phyloP scores from a whole-genome alignment of 345 rosid species.

The Geranium rotundifolium region DNA sequence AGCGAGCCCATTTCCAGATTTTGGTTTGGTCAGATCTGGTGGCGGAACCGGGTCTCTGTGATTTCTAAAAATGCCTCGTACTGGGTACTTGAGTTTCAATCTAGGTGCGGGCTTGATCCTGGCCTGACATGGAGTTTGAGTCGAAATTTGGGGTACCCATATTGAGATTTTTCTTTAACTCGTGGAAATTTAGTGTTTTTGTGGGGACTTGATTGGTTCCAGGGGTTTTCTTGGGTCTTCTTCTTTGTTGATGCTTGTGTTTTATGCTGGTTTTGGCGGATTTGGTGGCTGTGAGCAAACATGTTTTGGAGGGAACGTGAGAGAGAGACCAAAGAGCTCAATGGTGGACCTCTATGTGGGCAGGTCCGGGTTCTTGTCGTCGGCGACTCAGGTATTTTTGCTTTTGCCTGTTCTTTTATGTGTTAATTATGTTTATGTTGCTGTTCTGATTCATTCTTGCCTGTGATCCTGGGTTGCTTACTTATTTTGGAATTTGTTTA shows the following conservation, averaged over 20 bases:
- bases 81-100: conserved; percentile 2
- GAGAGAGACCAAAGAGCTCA: conserved; percentile 68
- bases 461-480: background rate
- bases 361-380: conserved; percentile 96
- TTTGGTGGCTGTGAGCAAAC: conserved; percentile 3
- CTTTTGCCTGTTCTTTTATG: background rate
- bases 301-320: conserved; percentile 97
- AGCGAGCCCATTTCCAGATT: background rate
- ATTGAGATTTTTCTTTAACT: conserved; percentile 10
- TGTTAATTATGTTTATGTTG: background rate
- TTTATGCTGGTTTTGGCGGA: background rate
- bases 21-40: background rate
- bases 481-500: background rate
- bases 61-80: conserved; percentile 7
- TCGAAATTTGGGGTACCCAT: conserved; percentile 12
- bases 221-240: background rate
- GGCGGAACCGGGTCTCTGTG: background rate
- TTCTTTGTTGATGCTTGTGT: background rate
- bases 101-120: conserved; percentile 16
- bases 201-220: conserved; percentile 20
- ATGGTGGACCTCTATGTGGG: conserved; percentile 73
- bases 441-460: background rate
- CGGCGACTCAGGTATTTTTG: conserved; percentile 77
- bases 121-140: conserved; percentile 15
- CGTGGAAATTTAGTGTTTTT: conserved; percentile 14